Conservation (phyloP, 208 protist genomes). For the Crithidia fasciculata region DNA sequence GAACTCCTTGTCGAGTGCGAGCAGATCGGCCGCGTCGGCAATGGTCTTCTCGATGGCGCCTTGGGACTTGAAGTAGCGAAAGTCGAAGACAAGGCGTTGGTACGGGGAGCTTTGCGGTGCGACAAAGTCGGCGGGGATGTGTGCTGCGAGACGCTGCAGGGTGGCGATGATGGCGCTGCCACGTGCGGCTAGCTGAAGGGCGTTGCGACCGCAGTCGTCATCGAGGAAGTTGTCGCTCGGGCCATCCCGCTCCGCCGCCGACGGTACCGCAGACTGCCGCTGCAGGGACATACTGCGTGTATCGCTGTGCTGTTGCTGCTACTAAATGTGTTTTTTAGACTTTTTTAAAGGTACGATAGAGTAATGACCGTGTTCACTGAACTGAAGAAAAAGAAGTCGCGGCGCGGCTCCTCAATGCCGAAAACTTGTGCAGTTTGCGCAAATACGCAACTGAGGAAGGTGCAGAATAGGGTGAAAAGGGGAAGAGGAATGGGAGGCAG, state of each 20-base stretch:
- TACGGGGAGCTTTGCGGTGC: slow-evolving; percentile 67
- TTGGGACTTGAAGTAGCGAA: slow-evolving; percentile 88
- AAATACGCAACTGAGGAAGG: too few relatives aligned
- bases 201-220: slow-evolving; percentile 92
- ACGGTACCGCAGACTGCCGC: background rate
- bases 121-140: slow-evolving; percentile 92
- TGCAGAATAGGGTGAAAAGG: too few relatives aligned
- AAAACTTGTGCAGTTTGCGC: too few relatives aligned
- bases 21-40: slow-evolving; percentile 53
- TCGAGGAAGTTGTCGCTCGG: slow-evolving; percentile 68
- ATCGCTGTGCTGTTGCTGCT: background rate
- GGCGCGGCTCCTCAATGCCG: too few relatives aligned
- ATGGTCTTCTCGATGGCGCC: slow-evolving; percentile 87
- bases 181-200: slow-evolving; percentile 88
- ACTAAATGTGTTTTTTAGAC: too few relatives aligned
- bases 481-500: too few relatives aligned
- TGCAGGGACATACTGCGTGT: slow-evolving; percentile 1
- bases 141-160: slow-evolving; percentile 87
- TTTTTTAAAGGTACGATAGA: too few relatives aligned
- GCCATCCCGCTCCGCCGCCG: slow-evolving; percentile 1
- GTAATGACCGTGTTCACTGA: too few relatives aligned
- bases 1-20: slow-evolving; percentile 80
- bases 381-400: too few relatives aligned
- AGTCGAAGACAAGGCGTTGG: slow-evolving; percentile 92
- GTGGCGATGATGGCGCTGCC: slow-evolving; percentile 95